Base-by-base conservation (phyloP, 257 asterid species). In the Plantago elongata region DNA sequence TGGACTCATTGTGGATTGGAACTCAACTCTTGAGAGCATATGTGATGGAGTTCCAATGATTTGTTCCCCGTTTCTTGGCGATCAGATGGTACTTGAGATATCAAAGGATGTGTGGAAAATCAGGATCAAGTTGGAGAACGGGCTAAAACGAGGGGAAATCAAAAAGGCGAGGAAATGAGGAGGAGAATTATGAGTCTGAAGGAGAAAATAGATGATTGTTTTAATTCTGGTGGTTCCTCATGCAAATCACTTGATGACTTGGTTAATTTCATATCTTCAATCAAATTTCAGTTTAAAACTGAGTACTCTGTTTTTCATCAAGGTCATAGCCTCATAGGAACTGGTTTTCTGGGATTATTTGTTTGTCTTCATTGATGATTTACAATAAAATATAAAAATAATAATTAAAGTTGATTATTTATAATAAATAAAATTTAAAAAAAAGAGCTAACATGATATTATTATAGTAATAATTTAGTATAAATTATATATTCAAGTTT, bases 1-100 rank as follows among this genome's bases (percentile, higher is more conserved):
- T 48, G 52, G 52, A 48, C 52, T n/a, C 52, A 48, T 8, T 9
- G 16, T 12, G 52, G 52, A 48, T 48, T 48, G 52, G 52, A 48
- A 48, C 12, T 48, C 52, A 14, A 48, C 52, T n/a, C 16, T 48
- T n/a, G 52, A 48, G 52, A 48, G 52, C 16, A 13, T 48, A 12
- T 48, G 52, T 48, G 52, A 48, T 1, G 52, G 52, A 3, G 52
- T 48, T 1, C 52, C 52, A 0, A 48, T 48, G 52, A 10, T 48
- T 11, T 48, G 52, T 48, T 12, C 16, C 17, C 52, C 52, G 3
- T 13, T n/a, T 48, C 16, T 48, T 48, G 16, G 17, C 4, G 52
- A 48, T 48, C 52, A 48, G 16, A 5, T 48, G 16, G 52, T 48
- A 48, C 16, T n/a, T 18, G 15, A 11, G 52, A 15, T 48, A 10